Conservation (phyloP, 495 filamentous ascomycete genomes). For the Penicillium waksmanii region DNA sequence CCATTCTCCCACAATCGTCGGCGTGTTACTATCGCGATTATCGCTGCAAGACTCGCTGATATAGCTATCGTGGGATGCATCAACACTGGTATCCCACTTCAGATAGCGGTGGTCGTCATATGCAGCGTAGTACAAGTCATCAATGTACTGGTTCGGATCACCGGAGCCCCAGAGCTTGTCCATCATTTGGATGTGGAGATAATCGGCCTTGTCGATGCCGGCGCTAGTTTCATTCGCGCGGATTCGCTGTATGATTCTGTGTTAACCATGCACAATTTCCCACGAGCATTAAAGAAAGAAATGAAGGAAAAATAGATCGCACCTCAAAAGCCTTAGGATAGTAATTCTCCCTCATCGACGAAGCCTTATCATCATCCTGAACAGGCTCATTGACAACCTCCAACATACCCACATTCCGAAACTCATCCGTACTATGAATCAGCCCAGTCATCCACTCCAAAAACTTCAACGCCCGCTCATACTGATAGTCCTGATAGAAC, state of each 20-base stretch:
- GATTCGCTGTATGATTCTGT: slow-evolving; percentile 37
- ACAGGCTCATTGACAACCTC: slow-evolving; percentile 65
- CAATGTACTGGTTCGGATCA: slow-evolving; percentile 47
- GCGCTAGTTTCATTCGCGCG: slow-evolving; percentile 46
- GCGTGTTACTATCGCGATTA: slow-evolving; percentile 46
- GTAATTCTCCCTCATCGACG: slow-evolving; percentile 42
- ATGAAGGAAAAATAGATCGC: background rate
- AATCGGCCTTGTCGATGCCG: slow-evolving; percentile 37
- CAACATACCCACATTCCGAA: slow-evolving; percentile 61
- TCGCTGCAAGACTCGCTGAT: slow-evolving; percentile 54
- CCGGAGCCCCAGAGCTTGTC: slow-evolving; percentile 55
- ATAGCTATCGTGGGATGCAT: slow-evolving; percentile 49
- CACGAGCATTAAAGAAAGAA: background rate
- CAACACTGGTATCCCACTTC: slow-evolving; percentile 52
- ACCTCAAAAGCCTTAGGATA: slow-evolving; percentile 53
- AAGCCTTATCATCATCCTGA: slow-evolving; percentile 32
- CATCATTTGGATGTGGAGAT: slow-evolving; percentile 62
- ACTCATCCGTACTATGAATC: slow-evolving; percentile 56
- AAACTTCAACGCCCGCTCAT: slow-evolving; percentile 60
- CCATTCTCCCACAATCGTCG: slow-evolving; percentile 62
- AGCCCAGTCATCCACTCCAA: slow-evolving; percentile 60
- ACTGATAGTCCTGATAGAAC: slow-evolving; percentile 60
- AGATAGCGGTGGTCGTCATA: slow-evolving; percentile 60
- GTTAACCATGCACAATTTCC: background rate
- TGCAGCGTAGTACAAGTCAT: slow-evolving; percentile 44